Evolutionary conservation across 768 basidiomycete genomes (phyloP).

Genomic region (Lenzites betulinus): DNA sequence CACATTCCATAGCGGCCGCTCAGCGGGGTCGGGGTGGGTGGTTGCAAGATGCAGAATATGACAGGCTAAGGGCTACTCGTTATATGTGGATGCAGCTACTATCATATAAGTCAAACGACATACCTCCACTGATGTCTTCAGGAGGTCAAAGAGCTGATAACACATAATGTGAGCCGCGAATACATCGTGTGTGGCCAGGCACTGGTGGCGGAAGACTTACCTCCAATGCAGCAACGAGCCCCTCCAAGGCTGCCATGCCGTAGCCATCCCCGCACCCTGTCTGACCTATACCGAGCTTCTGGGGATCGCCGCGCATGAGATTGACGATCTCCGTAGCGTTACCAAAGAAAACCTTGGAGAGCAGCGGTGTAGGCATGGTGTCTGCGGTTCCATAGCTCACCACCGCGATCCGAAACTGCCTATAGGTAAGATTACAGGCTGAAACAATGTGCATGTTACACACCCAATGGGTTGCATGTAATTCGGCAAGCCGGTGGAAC

Average conservation of each 20-base stretch:
- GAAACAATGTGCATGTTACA: background rate
- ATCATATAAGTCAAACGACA: background rate
- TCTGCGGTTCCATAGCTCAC: constrained; percentile 67
- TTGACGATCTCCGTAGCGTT: constrained; percentile 42
- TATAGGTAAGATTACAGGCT: background rate
- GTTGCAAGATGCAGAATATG: constrained; percentile 62
- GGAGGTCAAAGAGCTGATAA: constrained; percentile 44
- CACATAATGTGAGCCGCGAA: background rate
- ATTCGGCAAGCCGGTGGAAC: constrained; percentile 52
- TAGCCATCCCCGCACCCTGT: constrained; percentile 42
- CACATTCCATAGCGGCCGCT: constrained; percentile 57
- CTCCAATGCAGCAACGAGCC: constrained; percentile 55
- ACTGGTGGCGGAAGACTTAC: constrained; percentile 16
- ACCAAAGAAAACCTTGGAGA: constrained; percentile 59
- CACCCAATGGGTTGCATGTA: constrained; percentile 41
- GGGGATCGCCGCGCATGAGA: constrained; percentile 49
- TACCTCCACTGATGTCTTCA: constrained; percentile 22
- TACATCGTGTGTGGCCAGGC: too few relatives aligned
- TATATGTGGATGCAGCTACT: background rate
- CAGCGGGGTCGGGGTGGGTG: constrained; percentile 53
- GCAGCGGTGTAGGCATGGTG: constrained; percentile 53
- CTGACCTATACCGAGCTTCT: constrained; percentile 57
- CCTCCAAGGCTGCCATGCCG: constrained; percentile 73
- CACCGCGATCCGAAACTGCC: constrained; percentile 49
- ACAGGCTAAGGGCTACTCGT: constrained; percentile 9